A percentile compares a stretch with the other conserved stretches of the same genome.
phyloP scores from a whole-genome alignment of 1,284 basidiomycete species.

The Sanguinoderma infundibulare region DNA sequence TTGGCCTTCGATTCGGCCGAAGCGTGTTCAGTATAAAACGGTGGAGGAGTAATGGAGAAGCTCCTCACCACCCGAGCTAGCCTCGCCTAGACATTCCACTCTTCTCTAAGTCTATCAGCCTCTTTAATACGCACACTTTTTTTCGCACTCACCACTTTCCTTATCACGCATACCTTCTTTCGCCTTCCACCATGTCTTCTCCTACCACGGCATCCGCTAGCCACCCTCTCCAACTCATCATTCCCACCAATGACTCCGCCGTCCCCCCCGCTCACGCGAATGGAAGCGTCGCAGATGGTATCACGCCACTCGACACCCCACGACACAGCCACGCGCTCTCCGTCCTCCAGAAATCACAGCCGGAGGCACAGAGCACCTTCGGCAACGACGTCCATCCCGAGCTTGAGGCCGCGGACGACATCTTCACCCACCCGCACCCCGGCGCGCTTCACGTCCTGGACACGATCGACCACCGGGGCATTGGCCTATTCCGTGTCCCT shows the following conservation, averaged over 20 bases:
- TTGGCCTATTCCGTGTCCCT: too few relatives aligned
- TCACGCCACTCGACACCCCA: not conserved
- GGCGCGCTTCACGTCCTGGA: too few relatives aligned
- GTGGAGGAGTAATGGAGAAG: not conserved
- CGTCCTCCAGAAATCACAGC: not conserved
- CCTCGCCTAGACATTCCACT: not conserved
- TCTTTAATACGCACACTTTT: not conserved
- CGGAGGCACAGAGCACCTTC: not conserved
- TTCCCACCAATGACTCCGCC: not conserved
- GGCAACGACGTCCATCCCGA: not conserved
- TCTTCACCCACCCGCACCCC: not conserved
- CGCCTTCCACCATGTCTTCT: not conserved
- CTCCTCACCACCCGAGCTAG: not conserved
- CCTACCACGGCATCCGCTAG: not conserved
- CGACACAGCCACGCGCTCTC: not conserved
- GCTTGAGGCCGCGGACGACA: not conserved
- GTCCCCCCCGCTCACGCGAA: not conserved
- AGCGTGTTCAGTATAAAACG: too few relatives aligned
- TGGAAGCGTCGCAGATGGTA: not conserved
- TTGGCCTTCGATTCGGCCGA: too few relatives aligned
- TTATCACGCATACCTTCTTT: not conserved
- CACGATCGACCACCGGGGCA: not conserved
- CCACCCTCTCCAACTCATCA: conserved; percentile 2
- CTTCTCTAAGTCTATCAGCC: not conserved
- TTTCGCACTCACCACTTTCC: not conserved